A percentile compares a stretch with the other conserved stretches of the same genome.
Evolutionary conservation across 2,329 filamentous ascomycete species (phyloP).

Genomic region (Fusarium zealandicum): DNA sequence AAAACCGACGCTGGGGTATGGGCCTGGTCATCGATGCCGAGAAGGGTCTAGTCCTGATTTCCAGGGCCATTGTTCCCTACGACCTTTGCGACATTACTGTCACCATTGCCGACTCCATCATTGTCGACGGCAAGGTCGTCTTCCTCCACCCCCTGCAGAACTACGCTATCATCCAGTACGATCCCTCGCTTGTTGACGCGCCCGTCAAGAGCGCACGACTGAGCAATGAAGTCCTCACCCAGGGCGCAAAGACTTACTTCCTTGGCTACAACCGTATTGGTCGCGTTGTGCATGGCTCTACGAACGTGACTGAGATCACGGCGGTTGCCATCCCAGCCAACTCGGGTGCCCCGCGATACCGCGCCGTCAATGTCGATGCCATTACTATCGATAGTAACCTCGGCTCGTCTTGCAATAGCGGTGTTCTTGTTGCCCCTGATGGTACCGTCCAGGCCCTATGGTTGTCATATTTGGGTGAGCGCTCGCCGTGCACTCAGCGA

Average conservation of each 20-base stretch:
- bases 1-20: slow-evolving; percentile 92
- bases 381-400: slow-evolving; percentile 96
- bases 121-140: slow-evolving; percentile 90
- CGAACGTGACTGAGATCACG: slow-evolving; percentile 95
- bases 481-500: slow-evolving; percentile 77
- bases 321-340: slow-evolving; percentile 96
- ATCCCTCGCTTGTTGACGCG: slow-evolving; percentile 89
- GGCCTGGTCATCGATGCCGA: slow-evolving; percentile 97
- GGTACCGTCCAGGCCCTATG: slow-evolving; percentile 94
- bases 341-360: slow-evolving; percentile 87
- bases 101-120: slow-evolving; percentile 95
- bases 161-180: slow-evolving; percentile 94
- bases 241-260: slow-evolving; percentile 94
- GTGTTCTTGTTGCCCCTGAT: slow-evolving; percentile 87
- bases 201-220: slow-evolving; percentile 90
- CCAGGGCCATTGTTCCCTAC: slow-evolving; percentile 91
- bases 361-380: slow-evolving; percentile 94
- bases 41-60: slow-evolving; percentile 93
- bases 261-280: slow-evolving; percentile 98
- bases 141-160: slow-evolving; percentile 98
- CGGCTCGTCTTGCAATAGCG: slow-evolving; percentile 89
- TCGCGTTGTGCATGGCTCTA: slow-evolving; percentile 90
- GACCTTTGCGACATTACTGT: slow-evolving; percentile 96
- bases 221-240: slow-evolving; percentile 81
- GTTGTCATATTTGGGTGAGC: slow-evolving; percentile 95